phyloP scores from a whole-genome alignment of 1,284 basidiomycete species.

The Naganishia liquefaciens region DNA sequence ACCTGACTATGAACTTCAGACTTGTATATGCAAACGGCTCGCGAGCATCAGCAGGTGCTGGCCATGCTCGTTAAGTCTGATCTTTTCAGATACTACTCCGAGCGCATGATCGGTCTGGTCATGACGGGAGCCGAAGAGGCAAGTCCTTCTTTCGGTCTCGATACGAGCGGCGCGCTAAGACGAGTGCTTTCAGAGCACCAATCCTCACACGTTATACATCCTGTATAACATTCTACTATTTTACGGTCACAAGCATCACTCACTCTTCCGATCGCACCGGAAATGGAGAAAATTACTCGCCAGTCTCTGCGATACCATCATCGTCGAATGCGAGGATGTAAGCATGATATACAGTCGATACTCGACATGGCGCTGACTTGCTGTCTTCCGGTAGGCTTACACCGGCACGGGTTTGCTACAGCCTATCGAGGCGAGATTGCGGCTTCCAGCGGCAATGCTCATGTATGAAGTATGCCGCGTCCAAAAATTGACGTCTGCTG shows the following conservation, averaged over 20 bases:
- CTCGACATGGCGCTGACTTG: background rate
- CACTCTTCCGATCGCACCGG: conserved; percentile 73
- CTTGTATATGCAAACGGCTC: conserved; percentile 72
- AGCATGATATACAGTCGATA: conserved; percentile 35
- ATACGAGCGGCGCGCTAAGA: background rate
- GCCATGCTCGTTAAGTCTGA: conserved; percentile 73
- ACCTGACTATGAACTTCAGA: conserved; percentile 53
- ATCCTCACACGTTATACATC: conserved; percentile 81
- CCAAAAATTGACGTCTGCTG: conserved; percentile 72
- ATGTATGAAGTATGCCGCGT: conserved; percentile 90
- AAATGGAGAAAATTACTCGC: conserved; percentile 81
- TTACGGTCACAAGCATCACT: conserved; percentile 68
- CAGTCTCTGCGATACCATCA: conserved; percentile 63
- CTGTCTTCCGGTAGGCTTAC: conserved; percentile 1
- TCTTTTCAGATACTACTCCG: conserved; percentile 81
- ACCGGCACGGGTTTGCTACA: conserved; percentile 12
- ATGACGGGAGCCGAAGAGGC: conserved; percentile 69
- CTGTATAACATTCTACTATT: conserved; percentile 74
- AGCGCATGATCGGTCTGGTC: conserved; percentile 79
- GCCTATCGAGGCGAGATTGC: conserved; percentile 77
- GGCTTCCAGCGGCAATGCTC: conserved; percentile 69
- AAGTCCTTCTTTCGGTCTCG: conserved; percentile 43
- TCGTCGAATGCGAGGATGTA: conserved; percentile 51
- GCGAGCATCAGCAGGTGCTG: conserved; percentile 80
- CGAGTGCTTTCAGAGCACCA: conserved; percentile 64